phyloP scores from a whole-genome alignment of 1,284 basidiomycete genomes.

The Microstroma glucosiphilum region DNA sequence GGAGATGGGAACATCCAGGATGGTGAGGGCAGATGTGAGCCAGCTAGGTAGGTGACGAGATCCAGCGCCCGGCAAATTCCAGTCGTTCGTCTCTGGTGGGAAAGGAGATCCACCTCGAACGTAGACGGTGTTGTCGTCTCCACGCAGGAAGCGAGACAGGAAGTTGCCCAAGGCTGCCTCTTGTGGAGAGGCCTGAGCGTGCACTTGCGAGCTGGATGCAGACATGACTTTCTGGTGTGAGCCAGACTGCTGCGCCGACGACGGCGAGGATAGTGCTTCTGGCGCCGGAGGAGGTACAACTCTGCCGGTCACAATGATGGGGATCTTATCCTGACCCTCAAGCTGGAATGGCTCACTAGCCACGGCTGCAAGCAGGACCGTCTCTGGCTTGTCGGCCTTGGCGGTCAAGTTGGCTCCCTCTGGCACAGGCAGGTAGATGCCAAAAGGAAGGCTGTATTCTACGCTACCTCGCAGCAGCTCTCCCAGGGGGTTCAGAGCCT shows the following conservation, averaged over 20 bases:
- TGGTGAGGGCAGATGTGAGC: slow-evolving; percentile 34
- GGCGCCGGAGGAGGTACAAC: slow-evolving; percentile 29
- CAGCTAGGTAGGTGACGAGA: slow-evolving; percentile 31
- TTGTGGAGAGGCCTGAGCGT: slow-evolving; percentile 24
- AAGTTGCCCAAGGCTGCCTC: slow-evolving; percentile 38
- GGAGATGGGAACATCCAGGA: slow-evolving; percentile 36
- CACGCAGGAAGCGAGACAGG: slow-evolving; percentile 38
- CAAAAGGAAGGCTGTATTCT: slow-evolving; percentile 39
- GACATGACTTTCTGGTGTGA: neutral
- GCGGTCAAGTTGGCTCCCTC: slow-evolving; percentile 14
- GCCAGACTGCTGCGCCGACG: neutral
- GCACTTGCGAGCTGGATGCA: neutral
- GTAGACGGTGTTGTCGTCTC: slow-evolving; percentile 37
- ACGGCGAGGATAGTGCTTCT: neutral
- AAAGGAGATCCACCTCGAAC: slow-evolving; percentile 43
- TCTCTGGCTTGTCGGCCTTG: slow-evolving; percentile 23
- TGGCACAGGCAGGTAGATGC: slow-evolving; percentile 30
- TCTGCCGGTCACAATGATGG: slow-evolving; percentile 27
- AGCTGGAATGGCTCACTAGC: slow-evolving; percentile 38
- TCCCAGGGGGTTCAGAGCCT: slow-evolving; percentile 37
- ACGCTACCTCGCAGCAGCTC: slow-evolving; percentile 35
- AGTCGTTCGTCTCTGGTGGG: slow-evolving; percentile 8
- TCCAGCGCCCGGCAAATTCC: slow-evolving; percentile 26
- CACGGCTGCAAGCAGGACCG: slow-evolving; percentile 37
- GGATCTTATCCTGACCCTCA: slow-evolving; percentile 29